These are phyloP conservation scores for Mycena filopes DNA, from an alignment of 768 basidiomycete species.

Conservation along the genomic window DNA sequence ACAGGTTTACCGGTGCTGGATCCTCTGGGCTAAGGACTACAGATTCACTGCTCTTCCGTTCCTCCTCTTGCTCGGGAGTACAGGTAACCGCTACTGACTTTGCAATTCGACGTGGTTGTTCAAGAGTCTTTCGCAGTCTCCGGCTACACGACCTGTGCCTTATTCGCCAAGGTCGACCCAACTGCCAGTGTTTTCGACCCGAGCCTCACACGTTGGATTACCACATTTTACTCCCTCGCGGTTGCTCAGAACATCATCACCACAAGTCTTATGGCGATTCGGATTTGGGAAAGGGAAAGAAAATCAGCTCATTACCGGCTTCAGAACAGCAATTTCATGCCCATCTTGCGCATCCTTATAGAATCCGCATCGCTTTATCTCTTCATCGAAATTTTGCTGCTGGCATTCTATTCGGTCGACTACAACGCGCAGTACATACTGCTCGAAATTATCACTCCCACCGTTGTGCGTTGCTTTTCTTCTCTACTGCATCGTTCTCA, in stretches of 20 bases:
- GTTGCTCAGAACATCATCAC: conserved; percentile 36
- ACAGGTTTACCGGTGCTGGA: conserved; percentile 38
- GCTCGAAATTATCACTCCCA: conserved; percentile 29
- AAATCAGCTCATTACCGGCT: conserved; percentile 19
- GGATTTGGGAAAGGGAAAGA: conserved; percentile 31
- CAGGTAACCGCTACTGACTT: too few relatives aligned
- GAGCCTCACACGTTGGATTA: conserved; percentile 33
- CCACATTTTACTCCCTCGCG: conserved; percentile 34
- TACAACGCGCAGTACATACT: conserved; percentile 36
- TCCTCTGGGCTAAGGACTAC: conserved; percentile 33
- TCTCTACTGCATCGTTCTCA: too few relatives aligned
- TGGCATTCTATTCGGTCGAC: conserved; percentile 28
- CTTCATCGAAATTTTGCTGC: conserved; percentile 31
- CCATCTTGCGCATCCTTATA: conserved; percentile 29
- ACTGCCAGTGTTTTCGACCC: conserved; percentile 24
- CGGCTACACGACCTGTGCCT: conserved; percentile 33
- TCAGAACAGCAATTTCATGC: conserved; percentile 20
- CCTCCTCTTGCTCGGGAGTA: conserved; percentile 29
- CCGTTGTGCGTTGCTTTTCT: too few relatives aligned
- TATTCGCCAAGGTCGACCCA: conserved; percentile 26
- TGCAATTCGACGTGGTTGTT: too few relatives aligned
- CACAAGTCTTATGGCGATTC: conserved; percentile 34
- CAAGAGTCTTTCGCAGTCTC: conserved; percentile 30
- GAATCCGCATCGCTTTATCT: conserved; percentile 35
- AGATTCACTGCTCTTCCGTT: conserved; percentile 26